These are phyloP conservation scores for Chaetomiaceae sp. DNA, from an alignment of 2,329 filamentous ascomycete species.

Conservation along the genomic window DNA sequence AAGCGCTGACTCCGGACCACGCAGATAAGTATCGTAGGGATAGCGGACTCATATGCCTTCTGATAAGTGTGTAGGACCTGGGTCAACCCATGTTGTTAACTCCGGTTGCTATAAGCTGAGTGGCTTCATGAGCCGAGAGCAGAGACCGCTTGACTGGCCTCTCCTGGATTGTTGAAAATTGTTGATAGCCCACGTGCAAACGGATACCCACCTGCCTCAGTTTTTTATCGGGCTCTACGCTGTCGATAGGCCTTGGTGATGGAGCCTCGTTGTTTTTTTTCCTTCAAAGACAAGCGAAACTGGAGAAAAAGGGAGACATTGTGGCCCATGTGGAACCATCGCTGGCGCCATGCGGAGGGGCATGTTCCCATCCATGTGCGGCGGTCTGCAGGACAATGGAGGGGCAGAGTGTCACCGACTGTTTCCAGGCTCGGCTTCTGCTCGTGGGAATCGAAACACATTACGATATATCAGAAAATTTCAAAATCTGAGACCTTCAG, in stretches of 20 bases:
- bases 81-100: background rate
- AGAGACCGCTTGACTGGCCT: background rate
- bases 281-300: background rate
- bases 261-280: background rate
- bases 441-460: background rate
- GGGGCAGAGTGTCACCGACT: background rate
- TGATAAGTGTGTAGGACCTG: background rate
- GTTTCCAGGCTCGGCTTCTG: background rate
- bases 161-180: background rate
- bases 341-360: conserved; percentile 9
- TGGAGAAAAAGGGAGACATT: background rate
- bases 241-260: background rate
- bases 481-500: background rate
- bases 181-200: conserved; percentile 5
- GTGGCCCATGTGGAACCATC: conserved; percentile 7
- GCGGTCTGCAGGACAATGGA: conserved; percentile 12
- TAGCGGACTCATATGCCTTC: background rate
- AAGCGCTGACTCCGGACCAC: background rate
- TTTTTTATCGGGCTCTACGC: background rate
- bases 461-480: background rate
- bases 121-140: no score
- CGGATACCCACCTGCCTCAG: background rate
- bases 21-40: no score
- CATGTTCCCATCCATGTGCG: background rate
- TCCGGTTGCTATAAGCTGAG: no score